Evolutionary conservation across 2,329 filamentous ascomycete genomes (phyloP).

Genomic region (Graphiopsis chlorocephala): DNA sequence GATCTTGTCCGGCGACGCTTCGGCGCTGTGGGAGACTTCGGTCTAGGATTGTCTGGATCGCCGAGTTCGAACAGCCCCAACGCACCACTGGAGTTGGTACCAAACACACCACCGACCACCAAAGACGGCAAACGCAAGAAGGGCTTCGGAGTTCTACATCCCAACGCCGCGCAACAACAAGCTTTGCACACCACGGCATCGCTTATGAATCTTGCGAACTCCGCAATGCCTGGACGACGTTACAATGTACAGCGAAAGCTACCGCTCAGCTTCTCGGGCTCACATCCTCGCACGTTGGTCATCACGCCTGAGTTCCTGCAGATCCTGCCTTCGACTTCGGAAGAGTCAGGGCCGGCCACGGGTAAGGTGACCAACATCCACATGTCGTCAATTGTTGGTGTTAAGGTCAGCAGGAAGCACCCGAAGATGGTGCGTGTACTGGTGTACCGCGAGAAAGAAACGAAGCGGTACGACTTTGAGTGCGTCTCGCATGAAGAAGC

Average conservation of each 20-base stretch:
- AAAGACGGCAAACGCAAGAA: slow-evolving; percentile 30
- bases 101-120: slow-evolving; percentile 38
- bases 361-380: slow-evolving; percentile 76
- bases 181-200: slow-evolving; percentile 13
- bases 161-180: slow-evolving; percentile 56
- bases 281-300: slow-evolving; percentile 71
- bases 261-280: slow-evolving; percentile 73
- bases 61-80: slow-evolving; percentile 70
- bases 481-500: slow-evolving; percentile 70
- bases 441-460: slow-evolving; percentile 72
- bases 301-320: slow-evolving; percentile 86
- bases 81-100: slow-evolving; percentile 56
- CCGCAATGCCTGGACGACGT: slow-evolving; percentile 45
- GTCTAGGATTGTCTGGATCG: slow-evolving; percentile 65
- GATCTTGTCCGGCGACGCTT: slow-evolving; percentile 75
- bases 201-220: slow-evolving; percentile 10
- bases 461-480: slow-evolving; percentile 82
- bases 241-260: slow-evolving; percentile 81
- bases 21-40: slow-evolving; percentile 63
- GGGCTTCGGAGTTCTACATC: slow-evolving; percentile 48
- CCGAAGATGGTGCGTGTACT: slow-evolving; percentile 77
- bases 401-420: slow-evolving; percentile 76
- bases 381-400: slow-evolving; percentile 77
- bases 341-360: slow-evolving; percentile 35
- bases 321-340: slow-evolving; percentile 63